Evolutionary conservation across 305 asterid genomes (phyloP).

Genomic region (Stenogyne calaminthoides): DNA sequence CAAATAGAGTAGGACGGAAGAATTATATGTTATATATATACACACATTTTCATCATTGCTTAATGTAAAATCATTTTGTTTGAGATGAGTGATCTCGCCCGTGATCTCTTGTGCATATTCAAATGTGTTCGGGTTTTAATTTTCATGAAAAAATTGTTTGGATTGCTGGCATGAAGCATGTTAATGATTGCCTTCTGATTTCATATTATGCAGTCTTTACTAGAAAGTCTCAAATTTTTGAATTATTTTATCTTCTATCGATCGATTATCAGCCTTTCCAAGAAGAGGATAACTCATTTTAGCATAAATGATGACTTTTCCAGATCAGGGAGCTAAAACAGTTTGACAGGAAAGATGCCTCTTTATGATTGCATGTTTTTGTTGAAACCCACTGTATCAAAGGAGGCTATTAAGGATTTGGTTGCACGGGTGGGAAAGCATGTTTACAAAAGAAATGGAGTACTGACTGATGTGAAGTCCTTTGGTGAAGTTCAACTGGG

Average conservation of each 20-base stretch:
- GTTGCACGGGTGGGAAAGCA: slow-evolving; percentile 66
- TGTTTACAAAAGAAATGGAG: slow-evolving; percentile 73
- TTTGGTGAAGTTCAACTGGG: slow-evolving; percentile 63
- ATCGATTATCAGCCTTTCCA: background rate
- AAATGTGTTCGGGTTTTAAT: background rate
- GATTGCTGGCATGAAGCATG: background rate
- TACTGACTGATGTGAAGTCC: slow-evolving; percentile 59
- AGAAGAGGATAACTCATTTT: slow-evolving; percentile 11
- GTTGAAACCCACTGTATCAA: slow-evolving; percentile 57
- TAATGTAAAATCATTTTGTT: no score
- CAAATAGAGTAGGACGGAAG: no score
- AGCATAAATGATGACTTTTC: background rate
- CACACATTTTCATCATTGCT: background rate
- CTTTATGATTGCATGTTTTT: slow-evolving; percentile 92
- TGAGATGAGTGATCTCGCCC: no score
- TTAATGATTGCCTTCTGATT: slow-evolving; percentile 13
- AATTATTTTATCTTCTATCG: background rate
- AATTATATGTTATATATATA: no score
- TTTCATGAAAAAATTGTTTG: background rate
- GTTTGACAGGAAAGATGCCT: slow-evolving; percentile 66
- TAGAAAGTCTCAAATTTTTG: background rate
- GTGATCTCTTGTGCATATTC: background rate
- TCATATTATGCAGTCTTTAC: background rate
- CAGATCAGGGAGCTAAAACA: slow-evolving; percentile 19
- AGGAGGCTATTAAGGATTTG: slow-evolving; percentile 55